phyloP scores from a whole-genome alignment of 1,139 yeast species.

The Taphrina sp. region DNA sequence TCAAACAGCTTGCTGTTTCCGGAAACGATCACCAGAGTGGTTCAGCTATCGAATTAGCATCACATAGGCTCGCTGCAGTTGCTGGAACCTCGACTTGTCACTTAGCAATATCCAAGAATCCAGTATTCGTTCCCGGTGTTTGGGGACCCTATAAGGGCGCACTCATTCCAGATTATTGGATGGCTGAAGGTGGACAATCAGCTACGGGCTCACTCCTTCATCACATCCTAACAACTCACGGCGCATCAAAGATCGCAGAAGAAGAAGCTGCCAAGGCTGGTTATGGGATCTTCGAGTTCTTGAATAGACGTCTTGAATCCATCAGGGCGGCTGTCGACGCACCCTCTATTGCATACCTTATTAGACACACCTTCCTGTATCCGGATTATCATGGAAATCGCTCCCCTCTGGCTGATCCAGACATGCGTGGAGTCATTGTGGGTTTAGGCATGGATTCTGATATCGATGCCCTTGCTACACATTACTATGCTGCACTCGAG shows the following conservation, averaged over 20 bases:
- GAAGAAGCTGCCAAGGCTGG: constrained; percentile 63
- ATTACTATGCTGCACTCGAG: constrained; percentile 90
- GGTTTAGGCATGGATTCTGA: constrained; percentile 92
- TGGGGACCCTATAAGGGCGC: constrained; percentile 99
- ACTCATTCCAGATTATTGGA: constrained; percentile 83
- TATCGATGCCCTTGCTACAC: constrained; percentile 76
- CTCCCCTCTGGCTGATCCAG: constrained; percentile 92
- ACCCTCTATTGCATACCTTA: constrained; percentile 74
- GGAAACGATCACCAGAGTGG: constrained; percentile 46
- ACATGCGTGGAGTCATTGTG: constrained; percentile 88
- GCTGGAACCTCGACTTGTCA: constrained; percentile 99
- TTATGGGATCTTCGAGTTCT: constrained; percentile 74
- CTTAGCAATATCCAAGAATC: constrained; percentile 77
- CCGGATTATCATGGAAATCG: constrained; percentile 97
- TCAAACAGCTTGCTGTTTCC: constrained; percentile 45
- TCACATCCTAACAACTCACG: constrained; percentile 85
- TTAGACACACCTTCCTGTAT: constrained; percentile 81
- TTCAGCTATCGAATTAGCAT: constrained; percentile 46
- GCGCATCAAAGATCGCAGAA: constrained; percentile 72
- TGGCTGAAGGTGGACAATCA: constrained; percentile 98
- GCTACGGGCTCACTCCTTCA: constrained; percentile 93
- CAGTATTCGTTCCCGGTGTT: constrained; percentile 90
- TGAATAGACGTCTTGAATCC: constrained; percentile 70
- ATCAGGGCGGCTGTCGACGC: constrained; percentile 57
- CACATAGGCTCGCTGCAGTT: constrained; percentile 91